Percentiles rank a stretch among this genome's conserved stretches.
Evolutionary conservation across 352 stramenopile species (phyloP).

Genomic region (Pythium brachiatum): DNA sequence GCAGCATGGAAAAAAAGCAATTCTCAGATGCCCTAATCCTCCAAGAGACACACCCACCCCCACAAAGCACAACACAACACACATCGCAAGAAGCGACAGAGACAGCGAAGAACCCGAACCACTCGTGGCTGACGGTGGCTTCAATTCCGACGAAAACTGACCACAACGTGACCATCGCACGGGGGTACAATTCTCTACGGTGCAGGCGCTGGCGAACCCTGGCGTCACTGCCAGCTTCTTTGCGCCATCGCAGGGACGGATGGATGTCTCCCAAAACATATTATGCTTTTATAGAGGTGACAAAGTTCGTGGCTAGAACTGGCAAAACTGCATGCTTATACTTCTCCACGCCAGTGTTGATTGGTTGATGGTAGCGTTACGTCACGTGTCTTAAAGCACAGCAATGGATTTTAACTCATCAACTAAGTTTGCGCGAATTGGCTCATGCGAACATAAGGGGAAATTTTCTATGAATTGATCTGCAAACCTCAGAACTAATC

Average conservation of each 20-base stretch:
- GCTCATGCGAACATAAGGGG: too few species aligned
- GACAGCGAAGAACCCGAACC: slow-evolving; percentile 21
- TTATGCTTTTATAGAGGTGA: too few species aligned
- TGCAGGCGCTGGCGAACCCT: slow-evolving; percentile 15
- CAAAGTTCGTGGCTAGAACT: too few species aligned
- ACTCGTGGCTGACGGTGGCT: slow-evolving; percentile 9
- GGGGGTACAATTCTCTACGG: slow-evolving; percentile 20
- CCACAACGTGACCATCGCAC: slow-evolving; percentile 15
- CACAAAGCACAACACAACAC: neutral
- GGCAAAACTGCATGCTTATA: too few species aligned
- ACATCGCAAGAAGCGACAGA: slow-evolving; percentile 24
- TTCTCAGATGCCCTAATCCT: slow-evolving; percentile 21
- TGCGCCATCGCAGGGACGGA: slow-evolving; percentile 14
- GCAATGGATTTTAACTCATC: too few species aligned
- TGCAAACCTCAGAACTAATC: too few species aligned
- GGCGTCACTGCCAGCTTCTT: slow-evolving; percentile 5
- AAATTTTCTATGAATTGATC: too few species aligned
- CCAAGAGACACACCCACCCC: slow-evolving; percentile 25
- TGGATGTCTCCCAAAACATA: too few species aligned
- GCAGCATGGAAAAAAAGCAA: slow-evolving; percentile 19
- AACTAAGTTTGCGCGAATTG: too few species aligned
- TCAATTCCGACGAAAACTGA: slow-evolving; percentile 8
- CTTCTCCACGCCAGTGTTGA: too few species aligned
- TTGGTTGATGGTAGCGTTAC: too few species aligned
- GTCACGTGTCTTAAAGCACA: too few species aligned